Conservation (phyloP, 768 basidiomycete species). For the Albatrellus ellisii region DNA sequence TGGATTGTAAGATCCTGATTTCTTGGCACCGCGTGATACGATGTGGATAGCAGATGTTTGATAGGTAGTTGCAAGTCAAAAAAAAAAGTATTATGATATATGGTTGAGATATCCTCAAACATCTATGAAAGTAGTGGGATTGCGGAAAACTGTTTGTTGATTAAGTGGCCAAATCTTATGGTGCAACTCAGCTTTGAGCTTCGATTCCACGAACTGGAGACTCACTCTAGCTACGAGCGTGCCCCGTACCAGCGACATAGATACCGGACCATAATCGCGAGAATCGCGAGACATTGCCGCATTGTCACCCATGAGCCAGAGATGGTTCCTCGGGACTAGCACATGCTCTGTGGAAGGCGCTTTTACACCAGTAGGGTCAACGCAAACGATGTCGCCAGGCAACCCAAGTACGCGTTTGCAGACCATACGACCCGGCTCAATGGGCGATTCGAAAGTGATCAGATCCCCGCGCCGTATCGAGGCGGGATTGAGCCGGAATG, state of each 20-base stretch:
- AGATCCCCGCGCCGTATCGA: conserved; percentile 63
- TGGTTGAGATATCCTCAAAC: conserved; percentile 4
- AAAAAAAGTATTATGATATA: too few relatives aligned
- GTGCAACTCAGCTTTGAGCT: background rate
- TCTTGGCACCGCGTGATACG: too few relatives aligned
- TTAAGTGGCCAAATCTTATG: conserved; percentile 18
- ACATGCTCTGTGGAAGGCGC: conserved; percentile 64
- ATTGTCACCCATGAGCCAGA: conserved; percentile 93
- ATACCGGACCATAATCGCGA: conserved; percentile 84
- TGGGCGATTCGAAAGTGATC: conserved; percentile 57
- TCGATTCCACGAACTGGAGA: conserved; percentile 1
- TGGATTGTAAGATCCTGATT: too few relatives aligned
- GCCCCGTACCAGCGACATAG: conserved; percentile 64
- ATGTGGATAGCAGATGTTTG: too few relatives aligned
- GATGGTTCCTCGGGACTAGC: conserved; percentile 68
- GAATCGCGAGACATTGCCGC: conserved; percentile 75
- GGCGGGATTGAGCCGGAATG: conserved; percentile 35
- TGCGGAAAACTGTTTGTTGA: conserved; percentile 18
- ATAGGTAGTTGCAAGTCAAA: too few relatives aligned
- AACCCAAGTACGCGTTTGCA: conserved; percentile 89
- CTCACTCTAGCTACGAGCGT: conserved; percentile 53
- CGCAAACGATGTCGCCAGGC: conserved; percentile 79
- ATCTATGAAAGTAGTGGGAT: conserved; percentile 19
- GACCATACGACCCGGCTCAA: conserved; percentile 48
- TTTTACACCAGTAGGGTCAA: conserved; percentile 65